Base-by-base conservation (phyloP, 768 basidiomycete genomes). In the Rhodotorula kratochvilovae region DNA sequence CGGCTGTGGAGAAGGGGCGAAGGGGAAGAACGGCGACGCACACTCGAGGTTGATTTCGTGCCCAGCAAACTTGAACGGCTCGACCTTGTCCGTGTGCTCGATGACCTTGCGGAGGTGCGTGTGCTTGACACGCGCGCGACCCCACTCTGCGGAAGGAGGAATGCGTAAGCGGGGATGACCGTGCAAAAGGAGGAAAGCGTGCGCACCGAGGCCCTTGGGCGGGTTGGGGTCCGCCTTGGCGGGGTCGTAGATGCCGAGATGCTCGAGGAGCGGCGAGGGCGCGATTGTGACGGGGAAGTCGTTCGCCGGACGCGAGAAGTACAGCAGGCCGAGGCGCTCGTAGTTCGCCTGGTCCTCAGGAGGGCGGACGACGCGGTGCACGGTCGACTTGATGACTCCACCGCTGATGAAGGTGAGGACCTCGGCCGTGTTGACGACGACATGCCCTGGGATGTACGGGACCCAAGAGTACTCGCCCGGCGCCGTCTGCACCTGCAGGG, bases 401-500 rank as follows among this genome's bases (percentile, higher is more conserved):
- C 57, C 57, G 27, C 39, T 16, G 42, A 59, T 59, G 58, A 43
- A 59, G 58, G 58, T 59, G 23, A 59, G 42, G 27, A 59, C 58
- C 58, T 59, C 58, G 58, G 58, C 58, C 39, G 58, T 59, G 58
- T 59, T 59, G 33, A 71, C 63, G 39, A 79, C 79, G 61, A 76
- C 66, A 42, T 63, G 63, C 31, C 79, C 81, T 19, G 76, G 63
- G 39, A 80, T 76, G 42, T 79, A 79, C 50, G 80, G 80, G 56
- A 81, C 79, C 64, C 78, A 81, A 70, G 81, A 79, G 80, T 81
- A 82, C 64, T 81, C 76, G 36, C 78, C 79, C 46, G 77, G 74
- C 0, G 80, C 78, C 39, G 80, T 80, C 69, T 80, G 80, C n/a
- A 82, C 80, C 70, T 82, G 82, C 12, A 82, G 79, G 16, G 77